Evolutionary conservation across 306 rosid genomes (phyloP).

Genomic region (Alnus glutinosa): DNA sequence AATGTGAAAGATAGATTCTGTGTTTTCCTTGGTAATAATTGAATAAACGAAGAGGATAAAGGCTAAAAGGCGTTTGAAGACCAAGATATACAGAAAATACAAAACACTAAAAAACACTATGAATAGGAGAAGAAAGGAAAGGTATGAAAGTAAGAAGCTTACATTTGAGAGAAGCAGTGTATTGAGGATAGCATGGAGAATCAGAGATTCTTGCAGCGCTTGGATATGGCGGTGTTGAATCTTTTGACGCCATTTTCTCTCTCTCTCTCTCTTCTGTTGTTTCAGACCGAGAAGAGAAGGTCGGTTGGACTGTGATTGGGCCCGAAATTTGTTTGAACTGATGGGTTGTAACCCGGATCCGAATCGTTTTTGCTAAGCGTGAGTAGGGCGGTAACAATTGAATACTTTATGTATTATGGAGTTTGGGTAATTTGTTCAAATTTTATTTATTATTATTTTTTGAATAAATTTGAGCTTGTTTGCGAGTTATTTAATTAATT

Average conservation of each 20-base stretch:
- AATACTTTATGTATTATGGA: no score
- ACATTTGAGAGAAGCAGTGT: constrained; percentile 91
- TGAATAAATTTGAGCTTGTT: no score
- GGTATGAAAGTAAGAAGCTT: background rate
- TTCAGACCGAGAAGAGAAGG: no score
- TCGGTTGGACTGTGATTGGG: background rate
- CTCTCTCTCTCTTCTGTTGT: no score
- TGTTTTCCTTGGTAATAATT: background rate
- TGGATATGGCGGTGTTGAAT: constrained; percentile 55
- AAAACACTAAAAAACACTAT: background rate
- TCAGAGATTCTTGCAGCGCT: constrained; percentile 81
- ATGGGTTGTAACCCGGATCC: background rate
- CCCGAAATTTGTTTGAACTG: no score
- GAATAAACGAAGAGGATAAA: background rate
- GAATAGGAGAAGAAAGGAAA: background rate
- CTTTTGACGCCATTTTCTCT: constrained; percentile 51
- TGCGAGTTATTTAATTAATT: no score
- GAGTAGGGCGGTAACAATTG: no score
- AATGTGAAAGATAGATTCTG: background rate
- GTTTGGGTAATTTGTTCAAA: no score
- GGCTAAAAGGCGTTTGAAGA: background rate
- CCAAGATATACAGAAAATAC: background rate
- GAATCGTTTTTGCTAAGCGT: background rate
- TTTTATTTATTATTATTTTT: no score
- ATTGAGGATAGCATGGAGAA: constrained; percentile 82